phyloP scores from a whole-genome alignment of 2,329 filamentous ascomycete genomes.

The Cordyceps farinosa region DNA sequence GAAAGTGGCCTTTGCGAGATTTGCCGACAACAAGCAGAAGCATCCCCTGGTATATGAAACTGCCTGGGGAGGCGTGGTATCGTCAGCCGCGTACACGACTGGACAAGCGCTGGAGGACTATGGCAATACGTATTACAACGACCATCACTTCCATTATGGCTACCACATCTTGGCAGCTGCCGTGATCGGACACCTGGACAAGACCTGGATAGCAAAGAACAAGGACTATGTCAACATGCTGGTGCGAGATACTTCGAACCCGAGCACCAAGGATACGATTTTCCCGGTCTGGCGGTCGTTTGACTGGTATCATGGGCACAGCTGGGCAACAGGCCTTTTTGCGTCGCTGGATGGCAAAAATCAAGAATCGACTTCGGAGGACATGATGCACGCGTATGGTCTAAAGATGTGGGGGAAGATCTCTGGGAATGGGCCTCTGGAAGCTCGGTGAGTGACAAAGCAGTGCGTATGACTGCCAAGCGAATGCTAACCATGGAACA shows the following conservation, averaged over 20 bases:
- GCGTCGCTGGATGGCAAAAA: slow-evolving; percentile 72
- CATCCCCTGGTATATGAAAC: slow-evolving; percentile 63
- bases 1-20: slow-evolving; percentile 63
- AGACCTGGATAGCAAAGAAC: slow-evolving; percentile 68
- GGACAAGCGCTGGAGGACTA: slow-evolving; percentile 74
- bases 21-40: slow-evolving; percentile 64
- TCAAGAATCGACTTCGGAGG: slow-evolving; percentile 86
- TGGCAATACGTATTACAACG: slow-evolving; percentile 83
- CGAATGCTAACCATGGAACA: slow-evolving; percentile 25
- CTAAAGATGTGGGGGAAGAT: slow-evolving; percentile 92
- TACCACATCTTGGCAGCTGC: slow-evolving; percentile 89
- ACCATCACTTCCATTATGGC: slow-evolving; percentile 74
- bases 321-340: slow-evolving; percentile 81
- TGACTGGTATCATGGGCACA: slow-evolving; percentile 94
- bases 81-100: slow-evolving; percentile 66
- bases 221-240: slow-evolving; percentile 78
- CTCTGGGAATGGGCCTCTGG: slow-evolving; percentile 72
- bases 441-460: slow-evolving; percentile 55
- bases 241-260: slow-evolving; percentile 79
- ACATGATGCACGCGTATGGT: slow-evolving; percentile 81
- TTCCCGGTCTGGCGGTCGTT: slow-evolving; percentile 83
- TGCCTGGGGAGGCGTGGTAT: slow-evolving; percentile 78
- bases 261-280: slow-evolving; percentile 62
- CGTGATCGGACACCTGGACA: slow-evolving; percentile 75
- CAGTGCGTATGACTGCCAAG: neutral